Evolutionary conservation across 129 eudicot genomes (phyloP), one percentile per base, ranked within the genome.

Genomic region (Flaveria brownii): DNA sequence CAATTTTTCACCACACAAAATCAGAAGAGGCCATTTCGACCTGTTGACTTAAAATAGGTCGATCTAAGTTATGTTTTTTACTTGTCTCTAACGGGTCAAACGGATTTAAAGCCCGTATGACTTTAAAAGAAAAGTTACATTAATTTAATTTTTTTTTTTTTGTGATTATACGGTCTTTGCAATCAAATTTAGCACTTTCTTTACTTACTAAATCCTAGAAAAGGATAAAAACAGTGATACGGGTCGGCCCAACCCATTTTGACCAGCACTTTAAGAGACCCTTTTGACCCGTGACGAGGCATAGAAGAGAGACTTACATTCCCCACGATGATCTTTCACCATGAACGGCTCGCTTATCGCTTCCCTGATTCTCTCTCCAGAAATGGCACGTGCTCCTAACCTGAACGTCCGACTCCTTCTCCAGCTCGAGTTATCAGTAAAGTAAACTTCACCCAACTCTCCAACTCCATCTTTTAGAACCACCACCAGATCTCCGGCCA

Each of bases 371-470:
- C 82, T 82, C 9, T 62, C 80, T 42, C 73, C 86, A 41, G 50
- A 78, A 68, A 4, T 14, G 42, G 77, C 83, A 63, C 76, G 77
- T 12, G 90, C 88, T 11, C 97, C 97, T 77, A 93, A 64, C 33
- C 93, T 68, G 68, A 93, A 93, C 16, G 77, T 93, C 75, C 98
- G 75, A 64, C 93, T 78, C 67, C 87, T 84, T 47, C 86, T 79
- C 98, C 98, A 93, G 72, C 97, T 93, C 0, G 98, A 93, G 76
- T 93, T 93, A 79, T 93, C 98, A 1, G 98, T 88, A 33, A 93
- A 88, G 70, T 54, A 60, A 28, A 88, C 70, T 16, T 93, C 88
- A 50, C 90, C 91, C 16, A 93, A 30, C 52, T 63, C 83, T 18
- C 91, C 96, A 64, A 93, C 86, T 62, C 98, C 97, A 42, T 83